These are phyloP conservation scores for Calophaca sinica DNA, from an alignment of 306 rosid species.

Conservation along the genomic window DNA sequence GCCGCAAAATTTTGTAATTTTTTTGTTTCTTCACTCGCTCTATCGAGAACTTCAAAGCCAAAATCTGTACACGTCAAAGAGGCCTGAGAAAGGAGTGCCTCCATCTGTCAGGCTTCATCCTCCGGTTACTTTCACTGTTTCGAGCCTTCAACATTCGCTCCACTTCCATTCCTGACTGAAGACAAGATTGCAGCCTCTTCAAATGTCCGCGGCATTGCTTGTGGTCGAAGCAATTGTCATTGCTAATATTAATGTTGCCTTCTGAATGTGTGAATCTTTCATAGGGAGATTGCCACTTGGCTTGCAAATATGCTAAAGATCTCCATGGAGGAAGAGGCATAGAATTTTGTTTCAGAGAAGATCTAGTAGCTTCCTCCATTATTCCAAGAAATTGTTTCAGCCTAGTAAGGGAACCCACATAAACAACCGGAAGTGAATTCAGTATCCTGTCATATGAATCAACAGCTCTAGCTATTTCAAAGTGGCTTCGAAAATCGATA, in stretches of 20 bases:
- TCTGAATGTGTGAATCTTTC: conserved; percentile 65
- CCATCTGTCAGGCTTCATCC: conserved; percentile 72
- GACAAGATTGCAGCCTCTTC: conserved; percentile 84
- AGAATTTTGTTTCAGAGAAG: conserved; percentile 89
- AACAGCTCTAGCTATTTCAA: conserved; percentile 98
- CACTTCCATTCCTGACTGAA: conserved; percentile 73
- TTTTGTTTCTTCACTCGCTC: conserved; percentile 41
- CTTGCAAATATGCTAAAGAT: conserved; percentile 80
- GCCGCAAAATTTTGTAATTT: conserved; percentile 56
- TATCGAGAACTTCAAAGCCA: conserved; percentile 41
- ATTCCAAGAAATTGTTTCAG: conserved; percentile 77
- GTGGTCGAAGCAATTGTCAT: conserved; percentile 55
- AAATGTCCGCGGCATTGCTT: conserved; percentile 77
- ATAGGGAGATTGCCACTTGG: conserved; percentile 89
- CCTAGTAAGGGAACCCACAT: conserved; percentile 78
- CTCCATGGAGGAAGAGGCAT: conserved; percentile 99
- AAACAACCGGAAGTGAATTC: conserved; percentile 82
- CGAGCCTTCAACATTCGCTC: conserved; percentile 69
- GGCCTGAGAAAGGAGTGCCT: conserved; percentile 62
- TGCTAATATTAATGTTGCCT: conserved; percentile 37
- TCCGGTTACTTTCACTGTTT: conserved; percentile 65
- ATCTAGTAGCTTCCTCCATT: conserved; percentile 89
- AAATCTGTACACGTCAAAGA: conserved; percentile 62
- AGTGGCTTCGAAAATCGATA: conserved; percentile 92
- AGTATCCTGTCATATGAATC: conserved; percentile 80